Evolutionary conservation across 176 grass and related monocot species (phyloP), one percentile per base, ranked within the genome.

Genomic region (Carex cristatella): DNA sequence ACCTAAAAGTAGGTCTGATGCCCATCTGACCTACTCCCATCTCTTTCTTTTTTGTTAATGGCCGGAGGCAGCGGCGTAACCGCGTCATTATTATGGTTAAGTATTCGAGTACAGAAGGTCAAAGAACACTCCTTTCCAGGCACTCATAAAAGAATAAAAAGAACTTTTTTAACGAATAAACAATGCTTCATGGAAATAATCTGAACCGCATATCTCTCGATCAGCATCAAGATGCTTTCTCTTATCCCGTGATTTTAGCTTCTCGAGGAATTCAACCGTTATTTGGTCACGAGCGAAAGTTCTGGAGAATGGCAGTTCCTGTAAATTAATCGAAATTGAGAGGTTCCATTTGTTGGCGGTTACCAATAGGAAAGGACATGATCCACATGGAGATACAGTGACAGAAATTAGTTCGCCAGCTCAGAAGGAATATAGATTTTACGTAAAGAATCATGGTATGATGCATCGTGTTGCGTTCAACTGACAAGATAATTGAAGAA

Each of bases 201-300:
- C 77, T 40, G 62, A 35, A 38, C 85, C 64, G 44, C 78, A 33
- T 10, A 71, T 87, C 64, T 59, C 12, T 30, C 3, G 13, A 27
- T 54, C 11, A 7, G 38, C 23, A 56, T 81, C 5, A 30, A 81
- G 42, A 58, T 28, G 8, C 13, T 31, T 70, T 42, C 14, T 35
- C 18, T 18, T 3, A 4, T 10, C 69, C 44, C 65, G 0, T 51
- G 37, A 19, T 68, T 46, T 69, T 68, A 84, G 31, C 42, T 69
- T 84, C 82, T 46, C 82, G 64, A 84, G 65, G 53, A 71, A 84
- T 64, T 69, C 32, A 70, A 84, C 82, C 65, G 82, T 58, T 84
- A 57, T 55, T n/a, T 5, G 27, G 18, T 38, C 61, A 35, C 59
- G 6, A 14, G 10, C 15, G 23, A 32, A 79, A 74, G 15, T 31